These are phyloP conservation scores for Earliella scabrosa DNA, from an alignment of 1,284 basidiomycete species.

Conservation along the genomic window DNA sequence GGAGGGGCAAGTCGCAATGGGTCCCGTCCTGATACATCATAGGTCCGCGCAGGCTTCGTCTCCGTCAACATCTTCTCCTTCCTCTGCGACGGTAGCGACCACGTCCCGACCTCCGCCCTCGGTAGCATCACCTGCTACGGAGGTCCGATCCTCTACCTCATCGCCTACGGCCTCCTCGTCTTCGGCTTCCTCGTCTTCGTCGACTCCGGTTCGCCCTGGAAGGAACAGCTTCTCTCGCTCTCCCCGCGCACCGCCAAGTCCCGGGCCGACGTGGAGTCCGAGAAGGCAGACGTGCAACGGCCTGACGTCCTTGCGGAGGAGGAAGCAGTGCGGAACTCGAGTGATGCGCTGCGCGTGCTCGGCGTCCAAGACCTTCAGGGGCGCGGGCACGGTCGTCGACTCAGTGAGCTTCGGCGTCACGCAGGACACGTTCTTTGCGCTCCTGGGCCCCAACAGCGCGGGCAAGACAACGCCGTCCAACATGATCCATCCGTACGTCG, in stretches of 20 bases:
- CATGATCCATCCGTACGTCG: slow-evolving; percentile 60
- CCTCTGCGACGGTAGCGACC: slow-evolving; percentile 63
- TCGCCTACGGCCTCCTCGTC: slow-evolving; percentile 58
- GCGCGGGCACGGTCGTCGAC: slow-evolving; percentile 61
- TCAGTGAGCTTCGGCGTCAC: slow-evolving; percentile 74
- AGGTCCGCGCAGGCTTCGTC: slow-evolving; percentile 69
- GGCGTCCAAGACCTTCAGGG: slow-evolving; percentile 59
- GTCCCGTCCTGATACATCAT: too few species aligned
- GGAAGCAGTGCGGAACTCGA: slow-evolving; percentile 47
- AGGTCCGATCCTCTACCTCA: slow-evolving; percentile 77
- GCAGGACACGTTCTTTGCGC: slow-evolving; percentile 66
- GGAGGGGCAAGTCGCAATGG: too few species aligned
- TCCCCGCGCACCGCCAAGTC: slow-evolving; percentile 8
- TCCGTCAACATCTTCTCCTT: slow-evolving; percentile 80
- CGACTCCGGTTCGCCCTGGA: slow-evolving; percentile 56
- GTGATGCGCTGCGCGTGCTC: slow-evolving; percentile 13
- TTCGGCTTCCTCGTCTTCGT: slow-evolving; percentile 62
- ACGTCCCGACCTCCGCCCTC: slow-evolving; percentile 51
- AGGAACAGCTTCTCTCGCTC: not conserved
- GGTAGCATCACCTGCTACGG: slow-evolving; percentile 66
- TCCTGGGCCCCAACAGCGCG: slow-evolving; percentile 83
- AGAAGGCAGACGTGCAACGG: not conserved
- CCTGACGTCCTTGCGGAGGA: slow-evolving; percentile 43
- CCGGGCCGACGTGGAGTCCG: slow-evolving; percentile 1
- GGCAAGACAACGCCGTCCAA: slow-evolving; percentile 83